These are phyloP conservation scores for Aspergillus caelatus DNA, from an alignment of 2,329 filamentous ascomycete species.

Conservation along the genomic window DNA sequence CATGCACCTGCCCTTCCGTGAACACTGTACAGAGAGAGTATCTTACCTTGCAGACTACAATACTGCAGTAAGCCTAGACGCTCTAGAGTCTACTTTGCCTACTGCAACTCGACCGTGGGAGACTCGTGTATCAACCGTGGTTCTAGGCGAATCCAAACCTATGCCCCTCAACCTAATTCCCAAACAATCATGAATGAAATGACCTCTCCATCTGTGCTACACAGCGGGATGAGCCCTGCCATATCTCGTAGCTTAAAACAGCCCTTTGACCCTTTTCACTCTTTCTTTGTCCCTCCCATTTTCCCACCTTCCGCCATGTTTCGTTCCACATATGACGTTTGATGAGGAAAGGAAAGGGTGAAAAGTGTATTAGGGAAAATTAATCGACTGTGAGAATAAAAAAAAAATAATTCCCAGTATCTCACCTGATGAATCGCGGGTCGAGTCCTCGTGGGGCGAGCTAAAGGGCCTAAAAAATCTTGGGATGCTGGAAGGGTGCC, in stretches of 20 bases:
- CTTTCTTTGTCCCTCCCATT: constrained; percentile 2
- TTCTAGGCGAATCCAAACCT: background rate
- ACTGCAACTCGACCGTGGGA: constrained; percentile 1
- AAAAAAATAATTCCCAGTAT: constrained; percentile 10
- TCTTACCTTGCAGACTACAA: background rate
- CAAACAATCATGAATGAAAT: background rate
- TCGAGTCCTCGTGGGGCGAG: constrained; percentile 34
- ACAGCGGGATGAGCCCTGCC: background rate
- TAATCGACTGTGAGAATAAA: constrained; percentile 2
- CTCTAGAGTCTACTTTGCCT: background rate
- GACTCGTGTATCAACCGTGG: background rate
- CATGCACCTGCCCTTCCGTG: background rate
- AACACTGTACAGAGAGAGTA: background rate
- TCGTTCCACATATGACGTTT: constrained; percentile 1
- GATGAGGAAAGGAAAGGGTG: background rate
- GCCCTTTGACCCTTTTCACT: background rate
- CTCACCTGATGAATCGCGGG: constrained; percentile 38
- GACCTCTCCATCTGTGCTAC: background rate
- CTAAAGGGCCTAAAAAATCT: constrained; percentile 30
- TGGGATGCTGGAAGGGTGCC: constrained; percentile 20
- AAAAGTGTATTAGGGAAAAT: background rate
- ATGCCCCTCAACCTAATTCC: constrained; percentile 1
- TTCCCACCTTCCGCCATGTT: background rate
- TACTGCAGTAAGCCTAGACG: background rate
- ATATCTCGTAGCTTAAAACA: background rate